Base-by-base conservation (phyloP, 352 stramenopile species). In the Globisporangium yorkense region DNA sequence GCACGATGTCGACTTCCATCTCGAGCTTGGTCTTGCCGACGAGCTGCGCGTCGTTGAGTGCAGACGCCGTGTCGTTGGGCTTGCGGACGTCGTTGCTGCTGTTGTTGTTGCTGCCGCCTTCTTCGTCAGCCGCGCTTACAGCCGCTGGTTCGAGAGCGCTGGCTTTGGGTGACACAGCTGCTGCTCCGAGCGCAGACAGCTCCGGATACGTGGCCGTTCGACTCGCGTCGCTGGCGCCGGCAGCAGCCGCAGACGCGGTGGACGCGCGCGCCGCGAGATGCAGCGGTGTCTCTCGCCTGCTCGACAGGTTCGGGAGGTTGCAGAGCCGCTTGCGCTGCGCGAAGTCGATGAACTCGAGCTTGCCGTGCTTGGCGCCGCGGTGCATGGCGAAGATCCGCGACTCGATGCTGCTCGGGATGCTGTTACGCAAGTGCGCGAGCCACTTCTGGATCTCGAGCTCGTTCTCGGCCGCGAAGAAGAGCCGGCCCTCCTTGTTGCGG, bases 371-470 rank as follows among this genome's bases (percentile, higher is more conserved):
- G 29, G 69, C 66, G 2, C 72, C 71, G 33, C 84, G 76, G 44
- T 92, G 84, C 80, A 94, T 92, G 16, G 82, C 80, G 57, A 90
- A 93, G 15, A 93, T 52, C 0, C 81, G 70, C n/a, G 76, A 80
- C 52, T 89, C 81, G 40, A 93, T 82, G 48, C 66, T 89, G 56
- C 69, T 88, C 3, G 81, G 80, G 27, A 88, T 83, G 29, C 66
- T 86, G 51, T 94, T 76, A 18, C 85, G 80, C 37, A 97, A 54
- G 37, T 92, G 74, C 0, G 85, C 81, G 12, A 97, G 71, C 91
- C 92, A 98, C 43, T 73, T 73, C 59, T 98, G 88, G 24, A 96
- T 85, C 57, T 97, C 86, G 40, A 95, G 61, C 43, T 97, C 89
- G 39, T 64, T 87, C 33, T 88, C 74, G 0, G 87, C 83, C 0